These are phyloP conservation scores for Wickerhamiella siamensis DNA, from an alignment of 805 yeast genomes.

Conservation along the genomic window DNA sequence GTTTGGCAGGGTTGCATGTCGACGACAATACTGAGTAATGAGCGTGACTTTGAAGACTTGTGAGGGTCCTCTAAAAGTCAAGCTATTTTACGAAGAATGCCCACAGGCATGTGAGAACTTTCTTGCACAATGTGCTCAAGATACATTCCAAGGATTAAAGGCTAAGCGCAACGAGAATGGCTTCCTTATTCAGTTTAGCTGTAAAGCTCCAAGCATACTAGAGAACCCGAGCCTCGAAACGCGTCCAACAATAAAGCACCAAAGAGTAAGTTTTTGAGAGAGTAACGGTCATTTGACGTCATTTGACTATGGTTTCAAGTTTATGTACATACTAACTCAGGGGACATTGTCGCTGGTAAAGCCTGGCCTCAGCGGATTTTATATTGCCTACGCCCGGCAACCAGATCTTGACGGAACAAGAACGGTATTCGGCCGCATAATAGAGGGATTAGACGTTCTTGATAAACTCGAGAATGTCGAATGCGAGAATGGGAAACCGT, in stretches of 20 bases:
- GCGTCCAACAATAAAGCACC: slow-evolving; percentile 1
- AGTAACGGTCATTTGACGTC: no score
- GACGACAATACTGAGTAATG: slow-evolving; percentile 1
- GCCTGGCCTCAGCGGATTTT: slow-evolving; percentile 3
- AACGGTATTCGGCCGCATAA: slow-evolving; percentile 18
- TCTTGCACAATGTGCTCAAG: slow-evolving; percentile 33
- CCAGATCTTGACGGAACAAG: slow-evolving; percentile 35
- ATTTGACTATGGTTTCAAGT: not conserved
- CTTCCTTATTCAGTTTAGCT: not conserved
- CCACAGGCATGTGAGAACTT: slow-evolving; percentile 30
- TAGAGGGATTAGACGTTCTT: slow-evolving; percentile 20
- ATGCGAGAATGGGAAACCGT: slow-evolving; percentile 28
- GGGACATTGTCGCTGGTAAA: slow-evolving; percentile 37
- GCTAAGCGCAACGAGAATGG: not conserved
- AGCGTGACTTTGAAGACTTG: slow-evolving; percentile 24
- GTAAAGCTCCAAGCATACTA: not conserved
- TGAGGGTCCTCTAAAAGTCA: slow-evolving; percentile 28
- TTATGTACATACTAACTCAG: slow-evolving; percentile 8
- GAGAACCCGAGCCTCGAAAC: not conserved
- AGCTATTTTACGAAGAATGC: slow-evolving; percentile 27
- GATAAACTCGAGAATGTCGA: slow-evolving; percentile 18
- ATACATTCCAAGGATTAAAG: slow-evolving; percentile 25
- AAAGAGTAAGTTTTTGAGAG: slow-evolving; percentile 2
- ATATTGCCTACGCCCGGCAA: slow-evolving; percentile 33
- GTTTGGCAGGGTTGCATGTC: no score